Percentiles rank a stretch among this genome's conserved stretches.
Conservation (phyloP, 768 basidiomycete species). For the Pleurotus eryngii region DNA sequence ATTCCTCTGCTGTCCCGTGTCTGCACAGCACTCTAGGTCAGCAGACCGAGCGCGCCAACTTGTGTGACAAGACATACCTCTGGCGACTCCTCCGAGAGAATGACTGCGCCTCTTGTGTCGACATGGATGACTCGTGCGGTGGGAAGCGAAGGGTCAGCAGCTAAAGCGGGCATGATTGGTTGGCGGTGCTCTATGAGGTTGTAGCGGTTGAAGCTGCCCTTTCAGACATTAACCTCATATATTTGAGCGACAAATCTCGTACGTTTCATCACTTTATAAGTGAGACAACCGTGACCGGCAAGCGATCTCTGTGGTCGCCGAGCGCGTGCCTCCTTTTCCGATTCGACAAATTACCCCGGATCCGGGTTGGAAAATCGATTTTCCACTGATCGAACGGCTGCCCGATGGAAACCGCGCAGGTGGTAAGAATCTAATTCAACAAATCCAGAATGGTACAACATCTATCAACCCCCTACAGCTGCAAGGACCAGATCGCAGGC, state of each 20-base stretch:
- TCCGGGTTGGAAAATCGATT: not conserved
- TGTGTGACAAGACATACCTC: slow-evolving; percentile 54
- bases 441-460: slow-evolving; percentile 9
- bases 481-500: slow-evolving; percentile 85
- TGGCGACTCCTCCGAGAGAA: slow-evolving; percentile 90
- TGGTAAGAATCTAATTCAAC: slow-evolving; percentile 14
- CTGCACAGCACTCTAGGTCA: slow-evolving; percentile 34
- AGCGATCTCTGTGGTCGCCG: not conserved
- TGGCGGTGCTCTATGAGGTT: no score
- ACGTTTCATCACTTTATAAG: slow-evolving; percentile 5
- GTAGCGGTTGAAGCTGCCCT: no score
- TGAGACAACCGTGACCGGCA: slow-evolving; percentile 2
- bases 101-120: slow-evolving; percentile 91
- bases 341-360: not conserved
- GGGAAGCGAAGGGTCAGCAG: slow-evolving; percentile 66
- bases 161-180: slow-evolving; percentile 9
- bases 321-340: slow-evolving; percentile 1
- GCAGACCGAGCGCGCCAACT: slow-evolving; percentile 6
- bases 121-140: slow-evolving; percentile 87
- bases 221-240: slow-evolving; percentile 1
- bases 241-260: not conserved
- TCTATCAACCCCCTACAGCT: slow-evolving; percentile 70
- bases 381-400: not conserved
- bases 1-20: slow-evolving; percentile 94
- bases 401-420: not conserved